Conservation (phyloP, 169 alveolate species). For the Eimeria zaria region DNA sequence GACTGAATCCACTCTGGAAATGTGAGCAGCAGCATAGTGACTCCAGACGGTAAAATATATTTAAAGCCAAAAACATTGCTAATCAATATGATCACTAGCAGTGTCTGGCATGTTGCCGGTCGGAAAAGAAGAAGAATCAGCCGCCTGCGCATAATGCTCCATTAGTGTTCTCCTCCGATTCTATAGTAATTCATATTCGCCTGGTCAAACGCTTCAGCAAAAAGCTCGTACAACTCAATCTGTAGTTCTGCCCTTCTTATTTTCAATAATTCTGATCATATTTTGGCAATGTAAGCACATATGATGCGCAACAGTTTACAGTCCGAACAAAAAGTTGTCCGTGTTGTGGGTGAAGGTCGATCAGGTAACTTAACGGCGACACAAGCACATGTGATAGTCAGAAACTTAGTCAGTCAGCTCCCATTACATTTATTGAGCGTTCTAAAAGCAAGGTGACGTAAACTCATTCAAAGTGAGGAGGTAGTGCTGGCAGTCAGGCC, state of each 20-base stretch:
- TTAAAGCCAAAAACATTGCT: not conserved
- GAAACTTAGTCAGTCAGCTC: not conserved
- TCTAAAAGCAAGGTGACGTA: not conserved
- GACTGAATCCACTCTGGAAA: not conserved
- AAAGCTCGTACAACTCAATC: not conserved
- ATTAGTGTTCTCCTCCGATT: not conserved
- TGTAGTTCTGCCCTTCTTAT: not conserved
- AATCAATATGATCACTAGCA: not conserved
- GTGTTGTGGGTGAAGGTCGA: too few species aligned
- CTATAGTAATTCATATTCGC: not conserved
- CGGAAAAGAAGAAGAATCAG: not conserved
- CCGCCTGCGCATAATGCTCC: not conserved
- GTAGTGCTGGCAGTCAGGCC: not conserved
- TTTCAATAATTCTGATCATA: not conserved
- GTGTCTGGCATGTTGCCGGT: not conserved
- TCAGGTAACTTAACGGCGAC: too few species aligned
- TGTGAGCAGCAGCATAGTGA: not conserved
- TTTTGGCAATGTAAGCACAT: not conserved
- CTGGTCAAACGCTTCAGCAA: too few species aligned
- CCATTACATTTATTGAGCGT: not conserved
- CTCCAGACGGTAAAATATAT: not conserved
- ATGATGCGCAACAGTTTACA: not conserved
- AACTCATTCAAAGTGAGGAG: not conserved
- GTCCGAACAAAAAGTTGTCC: too few species aligned
- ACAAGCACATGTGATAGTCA: not conserved